Evolutionary conservation across 108 stramenopile genomes (phyloP).

Genomic region (Craspedostauros australis): DNA sequence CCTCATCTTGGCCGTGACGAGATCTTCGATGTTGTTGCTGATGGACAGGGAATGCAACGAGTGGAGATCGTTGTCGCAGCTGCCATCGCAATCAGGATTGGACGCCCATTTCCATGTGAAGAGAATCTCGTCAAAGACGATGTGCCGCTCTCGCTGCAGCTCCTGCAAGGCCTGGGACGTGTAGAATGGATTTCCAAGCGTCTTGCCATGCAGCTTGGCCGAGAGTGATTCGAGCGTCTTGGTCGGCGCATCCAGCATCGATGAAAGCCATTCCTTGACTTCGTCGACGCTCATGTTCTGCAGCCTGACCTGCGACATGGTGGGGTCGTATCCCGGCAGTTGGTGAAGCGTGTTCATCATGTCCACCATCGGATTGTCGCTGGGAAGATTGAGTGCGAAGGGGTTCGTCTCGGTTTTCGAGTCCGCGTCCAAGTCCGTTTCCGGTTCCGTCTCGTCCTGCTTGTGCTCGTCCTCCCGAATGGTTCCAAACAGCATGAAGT

Average conservation of each 20-base stretch:
- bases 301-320: no score
- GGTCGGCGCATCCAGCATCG: neutral
- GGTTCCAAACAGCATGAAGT: no score
- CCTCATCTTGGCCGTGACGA: constrained; percentile 29
- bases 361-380: no score
- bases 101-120: constrained; percentile 16
- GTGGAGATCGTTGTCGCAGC: neutral
- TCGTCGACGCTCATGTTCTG: neutral
- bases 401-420: no score
- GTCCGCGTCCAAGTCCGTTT: no score
- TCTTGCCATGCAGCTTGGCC: neutral
- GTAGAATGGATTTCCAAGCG: neutral
- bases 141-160: constrained; percentile 23
- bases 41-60: no score
- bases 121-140: constrained; percentile 18
- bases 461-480: no score
- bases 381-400: no score
- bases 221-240: neutral
- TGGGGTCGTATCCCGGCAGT: no score
- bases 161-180: constrained; percentile 10
- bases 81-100: constrained; percentile 1
- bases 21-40: constrained; percentile 5
- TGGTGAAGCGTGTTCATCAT: no score
- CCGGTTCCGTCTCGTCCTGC: no score
- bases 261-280: neutral